These are phyloP conservation scores for Cytospora leucostoma DNA, from an alignment of 2,329 filamentous ascomycete genomes.

Conservation along the genomic window DNA sequence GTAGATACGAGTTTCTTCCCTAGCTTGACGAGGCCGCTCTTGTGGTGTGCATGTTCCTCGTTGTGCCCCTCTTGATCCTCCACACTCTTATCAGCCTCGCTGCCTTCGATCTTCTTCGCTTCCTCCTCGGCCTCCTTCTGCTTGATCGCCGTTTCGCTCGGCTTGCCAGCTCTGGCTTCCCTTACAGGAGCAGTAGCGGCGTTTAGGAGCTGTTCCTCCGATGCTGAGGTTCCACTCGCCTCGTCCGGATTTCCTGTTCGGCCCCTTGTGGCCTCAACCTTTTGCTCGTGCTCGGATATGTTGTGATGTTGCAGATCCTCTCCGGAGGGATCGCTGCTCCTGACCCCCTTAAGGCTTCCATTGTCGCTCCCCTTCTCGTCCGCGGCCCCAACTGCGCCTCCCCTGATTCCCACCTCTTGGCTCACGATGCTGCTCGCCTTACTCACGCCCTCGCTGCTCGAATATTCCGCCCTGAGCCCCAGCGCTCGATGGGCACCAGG, in stretches of 20 bases:
- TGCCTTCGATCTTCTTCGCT: not conserved
- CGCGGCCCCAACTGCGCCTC: constrained; percentile 7
- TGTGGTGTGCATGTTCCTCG: not conserved
- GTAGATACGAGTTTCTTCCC: constrained; percentile 24
- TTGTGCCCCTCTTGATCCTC: not conserved
- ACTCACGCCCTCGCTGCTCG: constrained; percentile 67
- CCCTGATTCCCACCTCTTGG: constrained; percentile 24
- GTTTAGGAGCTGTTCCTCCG: constrained; percentile 11
- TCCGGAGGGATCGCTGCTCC: constrained; percentile 21
- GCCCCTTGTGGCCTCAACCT: constrained; percentile 24
- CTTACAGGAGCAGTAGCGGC: constrained; percentile 2
- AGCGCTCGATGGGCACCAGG: constrained; percentile 61
- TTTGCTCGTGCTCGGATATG: constrained; percentile 23
- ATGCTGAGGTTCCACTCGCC: constrained; percentile 15
- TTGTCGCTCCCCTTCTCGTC: constrained; percentile 32
- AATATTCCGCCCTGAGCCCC: constrained; percentile 66
- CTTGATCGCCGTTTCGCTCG: constrained; percentile 8
- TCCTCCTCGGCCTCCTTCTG: constrained; percentile 15
- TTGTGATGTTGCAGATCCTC: constrained; percentile 8
- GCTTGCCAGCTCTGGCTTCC: constrained; percentile 4
- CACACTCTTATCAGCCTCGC: not conserved
- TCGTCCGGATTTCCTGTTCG: constrained; percentile 17
- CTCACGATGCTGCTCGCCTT: constrained; percentile 69
- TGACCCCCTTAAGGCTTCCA: constrained; percentile 30
- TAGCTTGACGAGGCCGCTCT: constrained; percentile 15